These are phyloP conservation scores for Gyromitra esculenta DNA, from an alignment of 2,329 filamentous ascomycete genomes.

Conservation along the genomic window DNA sequence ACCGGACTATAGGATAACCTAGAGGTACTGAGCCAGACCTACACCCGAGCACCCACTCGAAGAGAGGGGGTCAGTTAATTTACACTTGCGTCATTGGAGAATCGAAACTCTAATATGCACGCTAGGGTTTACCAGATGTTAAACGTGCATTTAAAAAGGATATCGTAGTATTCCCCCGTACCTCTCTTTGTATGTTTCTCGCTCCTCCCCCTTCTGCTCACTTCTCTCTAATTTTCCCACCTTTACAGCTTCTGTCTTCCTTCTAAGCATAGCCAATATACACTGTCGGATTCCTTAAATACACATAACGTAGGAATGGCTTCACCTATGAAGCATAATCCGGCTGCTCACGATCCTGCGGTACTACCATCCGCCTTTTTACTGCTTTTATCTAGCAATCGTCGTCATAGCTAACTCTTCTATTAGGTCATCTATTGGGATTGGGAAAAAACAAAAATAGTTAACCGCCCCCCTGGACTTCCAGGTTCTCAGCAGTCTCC, in stretches of 20 bases:
- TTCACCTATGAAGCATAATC: conserved; percentile 7
- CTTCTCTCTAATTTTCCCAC: neutral
- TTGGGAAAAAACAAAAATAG: conserved; percentile 38
- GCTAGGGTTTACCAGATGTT: neutral
- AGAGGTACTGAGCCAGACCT: neutral
- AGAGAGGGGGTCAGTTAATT: neutral
- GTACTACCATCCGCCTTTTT: conserved; percentile 5
- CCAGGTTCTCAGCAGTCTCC: neutral
- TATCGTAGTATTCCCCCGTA: neutral
- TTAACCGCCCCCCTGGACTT: conserved; percentile 12
- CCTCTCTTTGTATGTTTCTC: neutral
- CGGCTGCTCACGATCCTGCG: conserved; percentile 29
- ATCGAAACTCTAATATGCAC: neutral
- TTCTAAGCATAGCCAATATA: neutral
- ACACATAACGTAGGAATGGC: neutral
- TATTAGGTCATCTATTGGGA: conserved; percentile 36
- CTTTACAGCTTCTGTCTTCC: neutral
- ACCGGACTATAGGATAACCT: too few species aligned
- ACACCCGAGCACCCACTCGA: neutral
- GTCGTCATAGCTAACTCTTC: neutral
- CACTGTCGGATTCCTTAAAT: neutral
- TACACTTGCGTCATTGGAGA: neutral
- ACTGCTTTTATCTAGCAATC: neutral
- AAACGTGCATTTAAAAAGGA: neutral
- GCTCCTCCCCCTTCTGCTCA: neutral